Evolutionary conservation across 2,329 filamentous ascomycete genomes (phyloP).

Genomic region (Colletotrichum cordylinicola): DNA sequence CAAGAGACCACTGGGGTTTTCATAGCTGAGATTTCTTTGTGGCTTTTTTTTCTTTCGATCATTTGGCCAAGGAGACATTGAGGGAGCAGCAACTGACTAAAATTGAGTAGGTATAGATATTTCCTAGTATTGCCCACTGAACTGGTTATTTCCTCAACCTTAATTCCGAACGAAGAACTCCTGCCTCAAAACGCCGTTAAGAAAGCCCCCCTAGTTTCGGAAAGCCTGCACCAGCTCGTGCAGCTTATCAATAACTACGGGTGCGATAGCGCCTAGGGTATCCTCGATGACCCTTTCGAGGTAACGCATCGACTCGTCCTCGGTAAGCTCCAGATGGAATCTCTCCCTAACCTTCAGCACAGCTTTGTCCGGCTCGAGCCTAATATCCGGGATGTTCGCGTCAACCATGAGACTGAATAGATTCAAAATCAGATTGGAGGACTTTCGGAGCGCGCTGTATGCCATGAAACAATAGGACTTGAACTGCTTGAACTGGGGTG

Average conservation of each 20-base stretch:
- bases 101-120: neutral
- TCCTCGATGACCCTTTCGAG: conserved; percentile 92
- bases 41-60: neutral
- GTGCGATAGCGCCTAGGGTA: conserved; percentile 86
- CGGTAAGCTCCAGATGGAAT: conserved; percentile 88
- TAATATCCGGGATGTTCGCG: conserved; percentile 95
- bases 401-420: conserved; percentile 97
- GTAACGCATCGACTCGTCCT: conserved; percentile 89
- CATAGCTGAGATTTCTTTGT: neutral
- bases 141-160: neutral
- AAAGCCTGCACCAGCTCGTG: conserved; percentile 95
- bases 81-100: neutral
- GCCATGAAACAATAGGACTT: conserved; percentile 96
- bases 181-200: neutral
- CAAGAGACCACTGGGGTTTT: neutral
- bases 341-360: conserved; percentile 94
- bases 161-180: neutral
- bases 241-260: conserved; percentile 91
- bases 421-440: conserved; percentile 89
- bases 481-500: conserved; percentile 85
- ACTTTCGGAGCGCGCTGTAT: conserved; percentile 89
- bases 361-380: conserved; percentile 89
- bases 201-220: conserved; percentile 25
- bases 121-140: neutral
- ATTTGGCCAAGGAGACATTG: neutral